Percentiles rank a stretch among this genome's conserved stretches.
Conservation (phyloP, 2,329 filamentous ascomycete genomes). For the Diaporthe helianthi region DNA sequence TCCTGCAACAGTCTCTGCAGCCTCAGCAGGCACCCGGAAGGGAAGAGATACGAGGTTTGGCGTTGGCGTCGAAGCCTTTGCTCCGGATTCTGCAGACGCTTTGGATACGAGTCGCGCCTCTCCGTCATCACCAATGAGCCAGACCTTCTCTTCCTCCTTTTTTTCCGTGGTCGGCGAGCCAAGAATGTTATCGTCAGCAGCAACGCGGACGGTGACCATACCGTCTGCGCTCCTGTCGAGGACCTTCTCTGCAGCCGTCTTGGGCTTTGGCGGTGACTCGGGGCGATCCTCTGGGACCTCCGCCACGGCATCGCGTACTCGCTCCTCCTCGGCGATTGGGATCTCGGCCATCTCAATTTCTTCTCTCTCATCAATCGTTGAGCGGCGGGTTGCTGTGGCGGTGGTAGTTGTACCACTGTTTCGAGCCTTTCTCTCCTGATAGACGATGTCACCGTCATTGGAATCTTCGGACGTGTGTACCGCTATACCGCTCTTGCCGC, state of each 20-base stretch:
- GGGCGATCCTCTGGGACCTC: slow-evolving; percentile 16
- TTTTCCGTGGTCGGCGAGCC: slow-evolving; percentile 37
- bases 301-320: neutral
- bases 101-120: slow-evolving; percentile 41
- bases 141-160: slow-evolving; percentile 45
- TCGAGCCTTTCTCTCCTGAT: slow-evolving; percentile 52
- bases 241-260: slow-evolving; percentile 50
- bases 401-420: slow-evolving; percentile 46
- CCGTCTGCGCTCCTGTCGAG: slow-evolving; percentile 51
- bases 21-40: slow-evolving; percentile 61
- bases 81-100: slow-evolving; percentile 40
- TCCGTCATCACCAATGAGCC: slow-evolving; percentile 43
- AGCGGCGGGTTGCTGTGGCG: slow-evolving; percentile 44
- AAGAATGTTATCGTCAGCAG: slow-evolving; percentile 54
- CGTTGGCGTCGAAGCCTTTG: slow-evolving; percentile 49
- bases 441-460: slow-evolving; percentile 55
- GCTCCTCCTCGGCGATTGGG: slow-evolving; percentile 42
- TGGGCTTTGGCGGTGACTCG: slow-evolving; percentile 40
- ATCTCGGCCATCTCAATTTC: slow-evolving; percentile 64
- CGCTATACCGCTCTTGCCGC: slow-evolving; percentile 53
- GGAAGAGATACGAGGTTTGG: slow-evolving; percentile 70
- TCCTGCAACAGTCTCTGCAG: slow-evolving; percentile 36
- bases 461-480: slow-evolving; percentile 54
- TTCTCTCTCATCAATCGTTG: slow-evolving; percentile 51
- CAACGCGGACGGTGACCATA: slow-evolving; percentile 61